These are phyloP conservation scores for Penicillium bialowiezense DNA, from an alignment of 495 filamentous ascomycete genomes.

Conservation along the genomic window DNA sequence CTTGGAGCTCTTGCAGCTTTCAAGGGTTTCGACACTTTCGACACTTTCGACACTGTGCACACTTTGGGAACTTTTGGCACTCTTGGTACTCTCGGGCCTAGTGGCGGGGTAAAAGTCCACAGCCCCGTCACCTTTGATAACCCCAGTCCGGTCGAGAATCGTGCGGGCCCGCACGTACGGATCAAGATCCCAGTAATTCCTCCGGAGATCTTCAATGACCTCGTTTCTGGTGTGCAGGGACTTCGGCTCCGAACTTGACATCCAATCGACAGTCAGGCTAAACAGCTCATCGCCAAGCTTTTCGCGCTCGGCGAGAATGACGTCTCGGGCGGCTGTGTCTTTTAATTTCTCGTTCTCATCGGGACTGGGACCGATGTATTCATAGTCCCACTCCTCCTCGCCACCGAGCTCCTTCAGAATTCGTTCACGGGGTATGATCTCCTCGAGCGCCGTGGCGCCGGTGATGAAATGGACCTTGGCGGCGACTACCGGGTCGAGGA, in stretches of 20 bases:
- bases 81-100: constrained; percentile 5
- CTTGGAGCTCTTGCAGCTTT: too few relatives aligned
- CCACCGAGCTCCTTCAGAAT: constrained; percentile 82
- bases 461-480: constrained; percentile 92
- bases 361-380: constrained; percentile 69
- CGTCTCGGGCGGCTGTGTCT: constrained; percentile 57
- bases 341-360: constrained; percentile 70
- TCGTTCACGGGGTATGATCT: constrained; percentile 63
- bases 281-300: constrained; percentile 66
- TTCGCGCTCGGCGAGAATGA: constrained; percentile 53
- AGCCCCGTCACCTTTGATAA: constrained; percentile 60
- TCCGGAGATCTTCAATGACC: constrained; percentile 59
- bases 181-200: constrained; percentile 81
- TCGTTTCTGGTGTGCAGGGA: constrained; percentile 54
- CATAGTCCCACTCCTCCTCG: constrained; percentile 74
- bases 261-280: constrained; percentile 63
- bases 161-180: constrained; percentile 69
- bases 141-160: constrained; percentile 66
- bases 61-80: too few relatives aligned
- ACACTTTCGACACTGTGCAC: too few relatives aligned
- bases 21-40: too few relatives aligned
- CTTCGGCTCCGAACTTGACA: constrained; percentile 25
- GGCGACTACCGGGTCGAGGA: constrained; percentile 92
- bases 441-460: constrained; percentile 66
- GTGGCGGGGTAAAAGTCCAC: constrained; percentile 58